Evolutionary conservation across 805 yeast genomes (phyloP), one percentile per base, ranked within the genome.

Genomic region (Allodekkera sacchari): DNA sequence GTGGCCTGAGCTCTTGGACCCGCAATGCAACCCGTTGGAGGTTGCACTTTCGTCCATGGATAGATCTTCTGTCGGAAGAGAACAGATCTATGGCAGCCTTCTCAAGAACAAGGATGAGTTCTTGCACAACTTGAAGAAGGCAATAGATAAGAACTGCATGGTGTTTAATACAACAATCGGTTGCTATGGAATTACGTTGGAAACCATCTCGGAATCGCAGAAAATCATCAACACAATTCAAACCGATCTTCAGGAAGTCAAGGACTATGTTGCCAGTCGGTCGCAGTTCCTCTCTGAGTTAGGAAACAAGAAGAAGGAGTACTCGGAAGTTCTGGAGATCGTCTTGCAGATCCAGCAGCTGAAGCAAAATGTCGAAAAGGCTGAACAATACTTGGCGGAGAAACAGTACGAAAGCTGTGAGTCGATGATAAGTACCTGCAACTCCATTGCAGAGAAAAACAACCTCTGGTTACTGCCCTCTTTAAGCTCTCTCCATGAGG

Each of bases 1-100:
- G 25, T 55, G 59, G 59, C 55, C 58, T 3, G 55, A 70, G 32
- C 54, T 76, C 6, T 54, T 68, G 6, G 59, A 61, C 1, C 66
- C 64, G 7, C 67, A 73, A 30, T 74, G 84, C 33, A 87, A 85
- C 50, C 94, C 95, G 2, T 66, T 92, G 28, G 96, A 85, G 44
- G 63, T 79, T 32, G 96, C 96, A 1, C 63, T 89, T 24, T 76
- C 88, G 1, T 63, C 92, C 35, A 61, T 87, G 46, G 96, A 89
- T 54, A 79, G 77, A 45, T 76, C 94, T 2, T 82, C 95, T 1
- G 92, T 87, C n/a, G 97, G 97, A 0, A 59, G 83, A 45, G 94
- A 95, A 1, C 79, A 77, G 45, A 72, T 78, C 37, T 65, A 66
- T 36, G 66, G 66, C 2, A 87, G 83, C 38, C 89, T 89, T 43